Base-by-base conservation (phyloP, 257 asterid genomes). In the Plectranthus barbatus region DNA sequence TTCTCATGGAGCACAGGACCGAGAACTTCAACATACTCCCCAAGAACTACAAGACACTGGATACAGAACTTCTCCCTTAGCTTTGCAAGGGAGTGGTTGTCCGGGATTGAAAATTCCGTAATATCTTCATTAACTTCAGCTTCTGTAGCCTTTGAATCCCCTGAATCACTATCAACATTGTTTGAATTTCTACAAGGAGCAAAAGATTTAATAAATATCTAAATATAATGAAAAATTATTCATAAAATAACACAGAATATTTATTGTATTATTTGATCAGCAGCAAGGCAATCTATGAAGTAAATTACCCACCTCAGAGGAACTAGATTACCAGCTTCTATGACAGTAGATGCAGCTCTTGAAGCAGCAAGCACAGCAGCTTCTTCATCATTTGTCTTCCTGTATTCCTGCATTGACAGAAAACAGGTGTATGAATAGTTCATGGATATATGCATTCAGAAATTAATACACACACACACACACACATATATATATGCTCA, bases 1-100 rank as follows among this genome's bases (percentile, higher is more conserved):
- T 85, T 90, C 79, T 93, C 97, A 69, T 86, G 96, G 60, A 93
- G 87, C 51, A 93, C 96, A 62, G 99, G 99, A 51, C 95, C 99
- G 54, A 93, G 97, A 73, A 90, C 99, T 79, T 93, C 99, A 68
- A 93, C 96, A 74, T 93, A 93, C 79, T 90, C 99, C 60, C 99
- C 99, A 60, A 93, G 73, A 73, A 78, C 72, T 33, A 77, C 84
- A 71, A 93, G 99, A 75, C 99, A 93, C 76, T 90, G 96, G 47
- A 93, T 85, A 77, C 92, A 93, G 56, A 85, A 90, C 68, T 86
- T 93, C 74, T 93, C 99, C 71, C 96, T 76, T 51, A 93, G 83
- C 79, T 84, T 90, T n/a, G 88, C 88, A 55, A 93, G 94, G 50
- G 94, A 75, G 69, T 80, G 71, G 17, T 77, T 69, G 62, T 90